Evolutionary conservation across 257 asterid species (phyloP), one percentile per base, ranked within the genome.

Genomic region (Jasminum sambac): DNA sequence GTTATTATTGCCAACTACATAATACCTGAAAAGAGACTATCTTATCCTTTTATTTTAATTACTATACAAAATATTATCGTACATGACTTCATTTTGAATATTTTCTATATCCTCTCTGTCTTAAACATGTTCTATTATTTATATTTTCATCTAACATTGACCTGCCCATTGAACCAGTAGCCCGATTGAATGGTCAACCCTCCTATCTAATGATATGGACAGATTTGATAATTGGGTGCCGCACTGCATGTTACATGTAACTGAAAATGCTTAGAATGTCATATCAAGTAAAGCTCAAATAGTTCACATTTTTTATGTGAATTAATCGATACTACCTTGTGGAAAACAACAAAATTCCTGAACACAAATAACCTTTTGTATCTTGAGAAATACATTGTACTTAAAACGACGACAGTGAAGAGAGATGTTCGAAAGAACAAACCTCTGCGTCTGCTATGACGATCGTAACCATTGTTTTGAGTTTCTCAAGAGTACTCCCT

Each of bases 391-490:
- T 3, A 55, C 21, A 3, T 3, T 19, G 36, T 10, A 52, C 4
- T 55, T 55, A 4, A 4, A 55, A 19, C 62, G 9, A 55, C 1
- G 26, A 55, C 23, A 17, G 21, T 55, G 62, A 43, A 61, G 17
- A 70, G 37, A 72, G 19, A 67, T 52, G 39, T 69, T 39, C 63
- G 50, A 59, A 63, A 71, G 71, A 68, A 81, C 87, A 26, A 44
- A 94, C 98, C 98, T 94, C 96, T 8, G 96, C 99, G 70, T 88
- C 96, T 39, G 90, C 91, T 64, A 91, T 81, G 72, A 89, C 81
- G 50, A 94, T 62, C 19, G 96, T 85, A 58, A 88, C 78, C 96
- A 94, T 84, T 74, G 71, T 50, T 76, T 85, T 83, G 67, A 34
- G 80, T 78, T 84, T 82, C 80, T 73, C 79, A 68, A 71, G 84